Evolutionary conservation across 257 asterid genomes (phyloP), one percentile per base, ranked within the genome.

Genomic region (Plantago major): DNA sequence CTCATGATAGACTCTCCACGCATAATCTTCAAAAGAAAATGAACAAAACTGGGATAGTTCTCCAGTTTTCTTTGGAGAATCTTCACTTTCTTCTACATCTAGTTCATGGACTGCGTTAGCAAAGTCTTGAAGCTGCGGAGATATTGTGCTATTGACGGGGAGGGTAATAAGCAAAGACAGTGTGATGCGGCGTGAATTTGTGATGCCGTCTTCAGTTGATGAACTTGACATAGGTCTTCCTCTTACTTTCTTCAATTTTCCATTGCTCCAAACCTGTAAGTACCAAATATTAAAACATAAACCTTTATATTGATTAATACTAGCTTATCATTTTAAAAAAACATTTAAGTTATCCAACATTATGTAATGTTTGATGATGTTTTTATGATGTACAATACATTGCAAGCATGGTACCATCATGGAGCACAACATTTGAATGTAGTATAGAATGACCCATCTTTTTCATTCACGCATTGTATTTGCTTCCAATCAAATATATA

Each of bases 251-350:
- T 86, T 80, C 55, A 82, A 18, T 74, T 70, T 83, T 43, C 96
- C 95, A 51, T 86, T 89, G 81, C 96, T 85, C 96, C 96, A 89
- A 42, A 89, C 96, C 96, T 88, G 46, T 70, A 2, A 30, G 3
- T 2, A 2, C 3, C 5, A 30, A 30, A 30, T 30, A n/a, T n/a
- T n/a, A n/a, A n/a, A n/a, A n/a, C n/a, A n/a, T n/a, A n/a, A n/a
- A n/a, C n/a, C n/a, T n/a, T n/a, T n/a, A n/a, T n/a, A n/a, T n/a
- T n/a, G n/a, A n/a, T n/a, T n/a, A n/a, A n/a, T n/a, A n/a, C n/a
- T n/a, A n/a, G n/a, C n/a, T n/a, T n/a, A n/a, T n/a, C n/a, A n/a
- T n/a, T n/a, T n/a, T n/a, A n/a, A n/a, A n/a, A n/a, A n/a, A n/a
- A n/a, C n/a, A n/a, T n/a, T n/a, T n/a, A n/a, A n/a, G n/a, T n/a